Evolutionary conservation across 2,329 filamentous ascomycete species (phyloP).

Genomic region (Basipetospora sp.): DNA sequence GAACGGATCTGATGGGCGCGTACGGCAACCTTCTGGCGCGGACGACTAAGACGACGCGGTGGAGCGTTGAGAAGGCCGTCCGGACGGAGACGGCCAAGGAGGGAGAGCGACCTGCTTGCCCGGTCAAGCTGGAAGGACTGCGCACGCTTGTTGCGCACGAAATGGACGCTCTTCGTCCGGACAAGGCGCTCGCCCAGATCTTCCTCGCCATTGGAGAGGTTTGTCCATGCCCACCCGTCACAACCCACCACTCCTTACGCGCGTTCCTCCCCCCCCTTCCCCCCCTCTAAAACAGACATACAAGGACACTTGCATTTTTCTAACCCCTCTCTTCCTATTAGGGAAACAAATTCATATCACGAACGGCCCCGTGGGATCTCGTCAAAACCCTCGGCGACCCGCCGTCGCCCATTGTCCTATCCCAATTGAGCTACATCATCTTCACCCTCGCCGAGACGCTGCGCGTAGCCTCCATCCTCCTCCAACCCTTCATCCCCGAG

Average conservation of each 20-base stretch:
- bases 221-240: constrained; percentile 10
- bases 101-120: not conserved
- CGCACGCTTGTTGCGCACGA: constrained; percentile 6
- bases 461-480: constrained; percentile 64
- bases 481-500: constrained; percentile 80
- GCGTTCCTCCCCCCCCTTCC: too few relatives aligned
- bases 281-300: too few relatives aligned
- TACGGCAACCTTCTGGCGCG: constrained; percentile 70
- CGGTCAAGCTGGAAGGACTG: constrained; percentile 7
- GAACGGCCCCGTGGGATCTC: constrained; percentile 53
- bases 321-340: constrained; percentile 9
- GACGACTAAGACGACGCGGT: constrained; percentile 51
- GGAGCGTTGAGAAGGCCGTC: constrained; percentile 51
- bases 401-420: constrained; percentile 19
- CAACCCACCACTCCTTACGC: too few relatives aligned
- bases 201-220: constrained; percentile 49
- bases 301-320: too few relatives aligned
- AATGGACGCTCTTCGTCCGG: constrained; percentile 8
- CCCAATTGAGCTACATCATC: constrained; percentile 42
- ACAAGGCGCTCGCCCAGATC: constrained; percentile 6
- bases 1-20: constrained; percentile 60
- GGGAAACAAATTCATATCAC: constrained; percentile 37
- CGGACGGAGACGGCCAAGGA: constrained; percentile 1
- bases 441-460: constrained; percentile 62
- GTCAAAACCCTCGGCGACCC: constrained; percentile 15